These are phyloP conservation scores for Cytospora schulzeri DNA, from an alignment of 2,329 filamentous ascomycete species.

Conservation along the genomic window DNA sequence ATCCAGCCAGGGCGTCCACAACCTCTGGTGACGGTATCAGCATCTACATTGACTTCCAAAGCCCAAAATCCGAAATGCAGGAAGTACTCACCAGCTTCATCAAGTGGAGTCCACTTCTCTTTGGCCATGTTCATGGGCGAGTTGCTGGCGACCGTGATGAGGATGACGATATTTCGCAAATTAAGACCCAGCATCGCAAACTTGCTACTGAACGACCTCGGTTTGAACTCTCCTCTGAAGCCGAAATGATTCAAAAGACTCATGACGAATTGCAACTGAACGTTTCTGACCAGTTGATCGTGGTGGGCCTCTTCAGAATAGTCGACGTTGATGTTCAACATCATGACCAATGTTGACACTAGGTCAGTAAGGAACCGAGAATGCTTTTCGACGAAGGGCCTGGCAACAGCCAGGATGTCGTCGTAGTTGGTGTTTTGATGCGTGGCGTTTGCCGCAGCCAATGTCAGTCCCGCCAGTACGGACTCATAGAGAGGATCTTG, in stretches of 20 bases:
- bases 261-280: constrained; percentile 72
- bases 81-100: constrained; percentile 60
- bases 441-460: constrained; percentile 51
- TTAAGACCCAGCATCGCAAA: constrained; percentile 76
- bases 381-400: constrained; percentile 46
- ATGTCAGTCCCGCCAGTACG: constrained; percentile 63
- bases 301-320: constrained; percentile 76
- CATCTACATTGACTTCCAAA: neutral
- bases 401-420: constrained; percentile 71
- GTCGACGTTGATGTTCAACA: constrained; percentile 75
- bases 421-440: constrained; percentile 59
- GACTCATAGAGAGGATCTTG: constrained; percentile 56
- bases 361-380: constrained; percentile 63
- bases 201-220: constrained; percentile 69
- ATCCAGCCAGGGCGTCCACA: constrained; percentile 70
- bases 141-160: constrained; percentile 66
- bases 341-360: constrained; percentile 67
- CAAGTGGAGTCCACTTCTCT: constrained; percentile 59
- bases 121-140: constrained; percentile 53
- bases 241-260: constrained; percentile 80
- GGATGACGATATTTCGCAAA: constrained; percentile 69
- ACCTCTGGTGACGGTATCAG: constrained; percentile 55
- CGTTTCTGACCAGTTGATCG: constrained; percentile 73
- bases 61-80: constrained; percentile 29
- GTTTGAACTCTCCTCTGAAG: constrained; percentile 64